phyloP scores from a whole-genome alignment of 75 land plant genomes.

The Pinus taeda region DNA sequence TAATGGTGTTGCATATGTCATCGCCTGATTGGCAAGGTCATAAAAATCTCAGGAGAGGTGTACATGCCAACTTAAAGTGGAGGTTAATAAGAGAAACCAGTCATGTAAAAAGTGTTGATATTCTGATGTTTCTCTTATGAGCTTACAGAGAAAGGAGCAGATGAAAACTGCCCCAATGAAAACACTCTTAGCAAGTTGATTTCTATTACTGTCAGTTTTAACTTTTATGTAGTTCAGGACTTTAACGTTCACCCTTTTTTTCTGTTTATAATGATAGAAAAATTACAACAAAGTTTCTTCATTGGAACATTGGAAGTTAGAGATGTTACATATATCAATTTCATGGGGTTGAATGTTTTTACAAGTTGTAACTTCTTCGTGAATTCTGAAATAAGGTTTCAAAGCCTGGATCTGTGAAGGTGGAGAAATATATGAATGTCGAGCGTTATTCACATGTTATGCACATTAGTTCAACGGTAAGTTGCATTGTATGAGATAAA shows the following conservation, averaged over 20 bases:
- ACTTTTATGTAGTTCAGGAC: neutral
- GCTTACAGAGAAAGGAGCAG: no score
- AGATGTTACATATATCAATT: neutral
- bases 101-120: no score
- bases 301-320: neutral
- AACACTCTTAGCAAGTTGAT: neutral
- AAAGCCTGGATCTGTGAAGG: conserved; percentile 90
- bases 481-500: conserved; percentile 8
- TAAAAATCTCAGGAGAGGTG: no score
- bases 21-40: no score
- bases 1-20: no score
- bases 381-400: conserved; percentile 52
- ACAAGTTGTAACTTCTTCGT: neutral
- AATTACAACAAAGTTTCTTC: neutral
- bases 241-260: neutral
- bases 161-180: no score
- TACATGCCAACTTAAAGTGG: no score
- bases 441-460: conserved; percentile 98
- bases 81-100: no score
- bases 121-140: no score
- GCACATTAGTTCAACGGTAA: conserved; percentile 98
- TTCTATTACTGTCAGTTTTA: conserved; percentile 3
- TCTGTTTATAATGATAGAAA: neutral
- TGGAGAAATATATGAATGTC: conserved; percentile 90
- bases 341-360: neutral